Percentiles rank a stretch among this genome's conserved stretches.
phyloP scores from a whole-genome alignment of 2,329 filamentous ascomycete genomes.

The Curvularia hawaiiensis region DNA sequence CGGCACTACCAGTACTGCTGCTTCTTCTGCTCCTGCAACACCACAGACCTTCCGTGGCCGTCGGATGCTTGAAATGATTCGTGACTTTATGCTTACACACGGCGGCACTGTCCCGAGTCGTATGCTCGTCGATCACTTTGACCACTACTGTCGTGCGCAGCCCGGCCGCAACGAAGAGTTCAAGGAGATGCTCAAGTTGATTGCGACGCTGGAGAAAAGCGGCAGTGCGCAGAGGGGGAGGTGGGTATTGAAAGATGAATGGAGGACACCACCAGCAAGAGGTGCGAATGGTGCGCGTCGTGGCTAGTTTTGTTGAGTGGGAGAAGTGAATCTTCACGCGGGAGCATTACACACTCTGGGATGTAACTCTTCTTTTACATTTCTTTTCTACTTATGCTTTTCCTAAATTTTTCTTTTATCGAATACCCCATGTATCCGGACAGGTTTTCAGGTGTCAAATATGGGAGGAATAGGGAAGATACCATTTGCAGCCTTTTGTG shows the following conservation, averaged over 20 bases:
- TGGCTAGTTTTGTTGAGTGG: not conserved
- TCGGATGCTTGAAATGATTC: constrained; percentile 63
- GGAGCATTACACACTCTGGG: not conserved
- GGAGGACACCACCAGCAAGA: constrained; percentile 22
- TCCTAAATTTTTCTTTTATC: not conserved
- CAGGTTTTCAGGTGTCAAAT: too few species aligned
- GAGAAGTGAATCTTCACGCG: not conserved
- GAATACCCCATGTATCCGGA: too few species aligned
- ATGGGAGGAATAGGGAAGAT: not conserved
- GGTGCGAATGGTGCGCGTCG: not conserved
- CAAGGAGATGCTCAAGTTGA: constrained; percentile 75
- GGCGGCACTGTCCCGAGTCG: constrained; percentile 81
- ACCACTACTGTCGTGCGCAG: constrained; percentile 72
- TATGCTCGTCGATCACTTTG: constrained; percentile 89
- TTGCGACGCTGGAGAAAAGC: constrained; percentile 72
- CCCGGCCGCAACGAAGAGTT: constrained; percentile 74
- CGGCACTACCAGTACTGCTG: not conserved
- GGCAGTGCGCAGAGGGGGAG: constrained; percentile 55
- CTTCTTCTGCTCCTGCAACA: constrained; percentile 18
- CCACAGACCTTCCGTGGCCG: constrained; percentile 40
- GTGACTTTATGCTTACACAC: constrained; percentile 76
- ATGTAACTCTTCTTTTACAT: not conserved
- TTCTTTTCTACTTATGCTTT: not conserved
- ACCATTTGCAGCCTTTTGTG: not conserved
- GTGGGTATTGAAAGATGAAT: constrained; percentile 66